Base-by-base conservation (phyloP, 1,139 yeast genomes). In the Geotrichum restrictum region DNA sequence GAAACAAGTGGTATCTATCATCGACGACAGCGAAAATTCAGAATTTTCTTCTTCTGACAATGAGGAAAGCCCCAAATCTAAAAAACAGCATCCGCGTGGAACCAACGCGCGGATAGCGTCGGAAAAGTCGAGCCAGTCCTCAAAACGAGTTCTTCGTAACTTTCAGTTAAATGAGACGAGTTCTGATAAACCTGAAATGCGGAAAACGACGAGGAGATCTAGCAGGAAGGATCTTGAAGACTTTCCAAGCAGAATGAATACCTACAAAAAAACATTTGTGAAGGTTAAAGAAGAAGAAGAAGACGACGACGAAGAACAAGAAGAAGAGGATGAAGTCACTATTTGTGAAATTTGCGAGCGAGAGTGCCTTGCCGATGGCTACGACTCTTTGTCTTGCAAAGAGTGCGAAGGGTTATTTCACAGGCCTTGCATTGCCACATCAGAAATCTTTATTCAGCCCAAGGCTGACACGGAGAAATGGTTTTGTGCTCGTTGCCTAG, bases 401-500 rank as follows among this genome's bases (percentile, higher is more conserved):
- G 51, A 45, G n/a, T 53, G 56, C 29, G 47, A 50, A 16, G 51
- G 53, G 13, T 34, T 46, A 11, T 53, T 53, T 16, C 56, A 53
- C 29, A 36, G 38, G 6, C 11, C 24, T 3, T 53, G 56, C 44
- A 39, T 53, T 32, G 16, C 49, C 1, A 22, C 22, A 16, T 50
- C 51, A 19, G 53, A 53, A 13, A 19, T 53, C 27, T 48, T 49
- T 33, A 31, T 45, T 1, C 51, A 31, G 19, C 53, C 49, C 3
- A 39, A 18, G 2, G 16, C 32, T 7, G 41, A 34, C 1, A 18
- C 10, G 14, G 31, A 24, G 7, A 75, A 74, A 32, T 89, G 96
- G 96, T 84, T 76, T 63, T 91, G 98, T 67, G 85, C 83, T 47
- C 78, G 78, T 56, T 91, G 98, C 66, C 72, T 91, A 14, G 75